phyloP scores from a whole-genome alignment of 179 eudicot genomes.

The Dionaea muscipula region DNA sequence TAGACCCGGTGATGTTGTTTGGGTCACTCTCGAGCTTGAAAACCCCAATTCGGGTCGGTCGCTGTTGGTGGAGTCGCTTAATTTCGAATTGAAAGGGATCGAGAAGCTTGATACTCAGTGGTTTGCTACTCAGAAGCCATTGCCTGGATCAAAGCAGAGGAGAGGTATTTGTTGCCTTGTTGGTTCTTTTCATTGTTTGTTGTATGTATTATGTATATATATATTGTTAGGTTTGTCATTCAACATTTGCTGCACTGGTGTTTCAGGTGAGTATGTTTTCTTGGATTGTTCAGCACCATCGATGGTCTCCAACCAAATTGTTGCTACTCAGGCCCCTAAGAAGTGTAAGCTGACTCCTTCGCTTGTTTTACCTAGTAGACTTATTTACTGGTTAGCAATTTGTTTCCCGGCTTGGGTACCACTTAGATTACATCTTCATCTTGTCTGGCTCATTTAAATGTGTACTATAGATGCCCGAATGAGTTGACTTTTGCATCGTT shows the following conservation, averaged over 20 bases:
- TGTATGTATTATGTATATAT: neutral
- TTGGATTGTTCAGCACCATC: conserved; percentile 63
- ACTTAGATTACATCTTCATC: too few species aligned
- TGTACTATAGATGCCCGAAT: too few species aligned
- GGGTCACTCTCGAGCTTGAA: conserved; percentile 44
- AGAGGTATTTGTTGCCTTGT: conserved; percentile 36
- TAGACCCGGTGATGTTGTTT: conserved; percentile 72
- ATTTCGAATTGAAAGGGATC: conserved; percentile 70
- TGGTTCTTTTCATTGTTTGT: neutral
- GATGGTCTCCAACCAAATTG: conserved; percentile 57
- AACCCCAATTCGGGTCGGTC: conserved; percentile 29
- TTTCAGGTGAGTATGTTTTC: conserved; percentile 74
- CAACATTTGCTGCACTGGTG: neutral
- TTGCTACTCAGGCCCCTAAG: conserved; percentile 48
- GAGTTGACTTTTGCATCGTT: too few species aligned
- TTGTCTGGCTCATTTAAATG: too few species aligned
- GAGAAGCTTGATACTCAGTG: conserved; percentile 88
- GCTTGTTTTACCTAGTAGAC: neutral
- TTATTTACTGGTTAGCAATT: too few species aligned
- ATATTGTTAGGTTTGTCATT: neutral
- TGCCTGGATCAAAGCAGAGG: conserved; percentile 38
- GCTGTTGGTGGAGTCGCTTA: conserved; percentile 49
- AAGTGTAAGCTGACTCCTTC: conserved; percentile 52
- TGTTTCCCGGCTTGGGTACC: too few species aligned
- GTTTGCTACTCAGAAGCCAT: conserved; percentile 57